These are phyloP conservation scores for Cenococcum geophilum DNA, from an alignment of 495 filamentous ascomycete species.

Conservation along the genomic window DNA sequence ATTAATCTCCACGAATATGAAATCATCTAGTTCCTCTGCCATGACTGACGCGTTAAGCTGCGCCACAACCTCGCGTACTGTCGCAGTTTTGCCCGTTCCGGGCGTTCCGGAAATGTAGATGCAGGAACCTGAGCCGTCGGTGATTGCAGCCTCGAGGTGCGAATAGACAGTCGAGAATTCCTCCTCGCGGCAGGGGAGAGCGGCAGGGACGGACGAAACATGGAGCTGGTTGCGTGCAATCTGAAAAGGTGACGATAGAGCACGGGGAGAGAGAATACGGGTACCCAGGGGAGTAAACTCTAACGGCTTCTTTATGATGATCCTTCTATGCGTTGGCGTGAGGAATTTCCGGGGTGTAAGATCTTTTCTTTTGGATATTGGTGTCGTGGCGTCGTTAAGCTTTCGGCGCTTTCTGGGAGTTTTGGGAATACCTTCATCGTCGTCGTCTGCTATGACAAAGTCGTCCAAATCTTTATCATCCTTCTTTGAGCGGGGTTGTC, in stretches of 20 bases:
- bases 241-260: slow-evolving; percentile 83
- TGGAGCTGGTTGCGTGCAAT: slow-evolving; percentile 84
- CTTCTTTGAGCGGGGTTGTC: slow-evolving; percentile 34
- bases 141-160: slow-evolving; percentile 90
- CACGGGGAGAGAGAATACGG: slow-evolving; percentile 71
- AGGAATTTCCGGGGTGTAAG: slow-evolving; percentile 49
- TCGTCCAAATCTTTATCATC: slow-evolving; percentile 45
- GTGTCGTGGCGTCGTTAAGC: slow-evolving; percentile 43
- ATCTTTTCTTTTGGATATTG: slow-evolving; percentile 53
- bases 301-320: slow-evolving; percentile 81
- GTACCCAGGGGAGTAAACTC: slow-evolving; percentile 94
- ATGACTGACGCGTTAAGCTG: slow-evolving; percentile 79
- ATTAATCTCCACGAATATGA: slow-evolving; percentile 99
- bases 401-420: slow-evolving; percentile 58
- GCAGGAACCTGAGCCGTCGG: slow-evolving; percentile 85
- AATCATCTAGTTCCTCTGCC: slow-evolving; percentile 93
- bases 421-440: slow-evolving; percentile 45
- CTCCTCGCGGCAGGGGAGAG: slow-evolving; percentile 82
- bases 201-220: slow-evolving; percentile 83
- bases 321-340: slow-evolving; percentile 69
- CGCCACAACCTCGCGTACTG: slow-evolving; percentile 88
- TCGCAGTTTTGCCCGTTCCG: slow-evolving; percentile 98
- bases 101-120: slow-evolving; percentile 99
- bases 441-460: slow-evolving; percentile 40
- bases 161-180: slow-evolving; percentile 91